Evolutionary conservation across 768 basidiomycete genomes (phyloP), one percentile per base, ranked within the genome.

Genomic region (Calocera cornea): DNA sequence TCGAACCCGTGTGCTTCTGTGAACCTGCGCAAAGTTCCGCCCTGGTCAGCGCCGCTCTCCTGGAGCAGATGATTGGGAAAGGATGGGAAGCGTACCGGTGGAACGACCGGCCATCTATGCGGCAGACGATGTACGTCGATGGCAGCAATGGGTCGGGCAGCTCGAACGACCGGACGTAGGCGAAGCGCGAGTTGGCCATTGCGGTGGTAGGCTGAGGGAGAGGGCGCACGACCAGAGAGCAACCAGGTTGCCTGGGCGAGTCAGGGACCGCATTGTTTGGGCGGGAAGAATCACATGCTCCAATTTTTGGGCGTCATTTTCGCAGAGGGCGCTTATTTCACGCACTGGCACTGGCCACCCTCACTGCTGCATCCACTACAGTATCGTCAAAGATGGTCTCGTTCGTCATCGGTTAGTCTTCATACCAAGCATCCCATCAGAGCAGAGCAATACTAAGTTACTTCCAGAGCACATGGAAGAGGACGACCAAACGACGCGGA

Each of bases 131-230:
- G 76, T 86, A 97, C 1, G 90, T 90, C 10, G 84, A 86, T 0
- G 89, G 95, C 0, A 98, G 79, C 1, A 98, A 79, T 0, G 85
- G 80, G 74, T 99, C 97, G 5, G 92, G 89, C 0, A 92, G 84
- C 76, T 99, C 95, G 75, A 89, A 98, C 38, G 83, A 83, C 71
- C 86, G 84, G 14, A 98, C 97, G 77, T 98, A 95, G 44, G 89
- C 88, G 72, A 86, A 99, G 73, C 86, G 88, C n/a, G 91, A 88
- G 72, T 89, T 90, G 16, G 95, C 93, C 95, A 99, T 97, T 31
- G 34, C 38, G 19, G n/a, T 64, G 60, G 49, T 16, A 22, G 29
- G 64, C 33, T 3, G 36, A 31, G 16, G 29, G n/a, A 7, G 16
- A 19, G 34, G 5, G 41, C 31, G 41, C 22, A 65, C n/a, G 64